phyloP scores from a whole-genome alignment of 768 basidiomycete species.

The Saitozyma sp. region DNA sequence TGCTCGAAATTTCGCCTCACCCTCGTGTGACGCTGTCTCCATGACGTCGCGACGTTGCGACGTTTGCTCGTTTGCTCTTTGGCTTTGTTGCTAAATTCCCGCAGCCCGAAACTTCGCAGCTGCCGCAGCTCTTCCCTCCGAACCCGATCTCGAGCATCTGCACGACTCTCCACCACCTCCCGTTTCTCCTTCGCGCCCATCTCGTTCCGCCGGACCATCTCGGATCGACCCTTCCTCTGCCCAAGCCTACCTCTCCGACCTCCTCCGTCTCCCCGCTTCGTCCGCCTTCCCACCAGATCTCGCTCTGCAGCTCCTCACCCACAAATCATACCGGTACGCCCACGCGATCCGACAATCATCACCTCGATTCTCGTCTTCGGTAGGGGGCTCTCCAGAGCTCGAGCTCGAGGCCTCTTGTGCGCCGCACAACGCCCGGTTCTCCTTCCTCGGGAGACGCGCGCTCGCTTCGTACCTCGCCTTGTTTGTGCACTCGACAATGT shows the following conservation, averaged over 20 bases:
- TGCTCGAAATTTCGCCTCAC: neutral
- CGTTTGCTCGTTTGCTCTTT: no score
- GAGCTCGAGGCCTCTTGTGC: conserved; percentile 17
- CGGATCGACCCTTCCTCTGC: conserved; percentile 19
- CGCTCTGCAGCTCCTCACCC: conserved; percentile 48
- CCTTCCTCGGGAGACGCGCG: conserved; percentile 47
- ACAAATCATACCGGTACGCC: conserved; percentile 49
- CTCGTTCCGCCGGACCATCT: neutral
- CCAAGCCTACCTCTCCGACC: conserved; percentile 37
- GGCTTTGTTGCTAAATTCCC: no score
- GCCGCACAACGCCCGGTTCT: conserved; percentile 43
- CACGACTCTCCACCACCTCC: neutral
- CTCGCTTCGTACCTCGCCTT: conserved; percentile 39
- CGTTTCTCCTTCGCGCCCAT: neutral
- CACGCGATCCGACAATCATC: conserved; percentile 33
- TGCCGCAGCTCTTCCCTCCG: conserved; percentile 14
- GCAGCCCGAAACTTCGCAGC: conserved; percentile 15
- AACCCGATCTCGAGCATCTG: conserved; percentile 1
- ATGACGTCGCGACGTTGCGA: no score
- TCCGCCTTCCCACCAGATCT: conserved; percentile 42
- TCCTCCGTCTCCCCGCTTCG: conserved; percentile 37
- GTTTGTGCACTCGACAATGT: conserved; percentile 42
- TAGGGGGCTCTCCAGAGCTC: neutral
- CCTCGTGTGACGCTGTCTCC: neutral
- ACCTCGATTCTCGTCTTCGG: neutral